phyloP scores from a whole-genome alignment of 2,329 filamentous ascomycete species.

The Scedosporium aurantiacum region DNA sequence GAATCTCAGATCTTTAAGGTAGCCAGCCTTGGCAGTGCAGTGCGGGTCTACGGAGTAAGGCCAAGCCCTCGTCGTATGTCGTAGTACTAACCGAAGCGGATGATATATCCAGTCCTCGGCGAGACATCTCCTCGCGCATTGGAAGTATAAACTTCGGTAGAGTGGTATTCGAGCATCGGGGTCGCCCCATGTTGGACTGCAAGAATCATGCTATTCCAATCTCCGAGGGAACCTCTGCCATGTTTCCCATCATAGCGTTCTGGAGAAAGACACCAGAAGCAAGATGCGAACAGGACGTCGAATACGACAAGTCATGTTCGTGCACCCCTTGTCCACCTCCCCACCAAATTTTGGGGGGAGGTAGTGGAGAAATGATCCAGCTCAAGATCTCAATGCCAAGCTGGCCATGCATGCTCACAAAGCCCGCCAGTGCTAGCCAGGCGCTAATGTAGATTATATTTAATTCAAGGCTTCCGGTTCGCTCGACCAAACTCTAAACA shows the following conservation, averaged over 20 bases:
- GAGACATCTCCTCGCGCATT: not conserved
- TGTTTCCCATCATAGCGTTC: not conserved
- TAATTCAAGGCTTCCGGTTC: not conserved
- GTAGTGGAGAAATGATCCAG: not conserved
- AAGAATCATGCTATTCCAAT: not conserved
- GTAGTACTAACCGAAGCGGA: too few relatives aligned
- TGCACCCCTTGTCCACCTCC: not conserved
- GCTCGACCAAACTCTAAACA: not conserved
- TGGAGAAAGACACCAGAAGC: not conserved
- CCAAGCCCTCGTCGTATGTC: too few relatives aligned
- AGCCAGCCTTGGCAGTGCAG: too few relatives aligned
- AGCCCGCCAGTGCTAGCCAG: not conserved
- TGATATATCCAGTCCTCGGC: not conserved
- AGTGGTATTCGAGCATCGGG: not conserved
- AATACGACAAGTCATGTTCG: not conserved
- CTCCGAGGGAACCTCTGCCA: too few relatives aligned
- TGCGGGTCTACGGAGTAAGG: too few relatives aligned
- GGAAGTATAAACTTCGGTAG: not conserved
- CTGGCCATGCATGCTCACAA: too few relatives aligned
- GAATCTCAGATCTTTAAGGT: too few relatives aligned
- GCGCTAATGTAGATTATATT: not conserved
- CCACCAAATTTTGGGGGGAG: not conserved
- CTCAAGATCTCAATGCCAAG: not conserved
- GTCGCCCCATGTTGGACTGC: not conserved
- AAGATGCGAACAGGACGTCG: not conserved